Evolutionary conservation across 1,139 yeast species (phyloP), one percentile per base, ranked within the genome.

Genomic region (Ogataea hybrid): DNA sequence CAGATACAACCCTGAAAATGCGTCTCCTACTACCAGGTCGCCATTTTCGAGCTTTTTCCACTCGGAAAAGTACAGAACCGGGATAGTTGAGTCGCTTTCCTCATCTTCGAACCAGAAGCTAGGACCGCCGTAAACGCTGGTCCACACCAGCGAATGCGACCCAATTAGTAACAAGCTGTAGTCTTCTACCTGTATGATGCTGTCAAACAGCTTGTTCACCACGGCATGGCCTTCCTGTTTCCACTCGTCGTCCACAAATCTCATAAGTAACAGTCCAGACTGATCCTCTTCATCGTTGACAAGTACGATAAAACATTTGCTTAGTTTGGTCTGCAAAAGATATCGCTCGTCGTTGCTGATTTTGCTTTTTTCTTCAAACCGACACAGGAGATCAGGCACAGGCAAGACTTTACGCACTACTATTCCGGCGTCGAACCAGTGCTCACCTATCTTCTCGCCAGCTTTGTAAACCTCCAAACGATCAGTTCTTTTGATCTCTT

Each of bases 1-100:
- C 12, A 30, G 32, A 22, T 45, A 42, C 8, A 52, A 11, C 2
- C 58, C 56, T 8, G 39, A 34, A 32, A 53, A 52, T 3, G 52
- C 36, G 31, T 52, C 55, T 1, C 46, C 51, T 7, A 47, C 42
- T 5, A 53, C 8, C 10, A 36, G 35, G 9, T 35, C 39, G 22
- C 34, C 37, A 6, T 20, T 6, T 4, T 20, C 20, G 1, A 44
- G 21, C 12, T 31, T 34, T 9, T 28, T 37, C 7, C 37, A 44
- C 6, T 38, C 30, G 1, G 52, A 42, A 9, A 50, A 44, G 25
- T 48, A 47, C 20, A 18, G 20, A 14, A 47, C 25, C 0, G 46
- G 44, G 6, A 39, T 25, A 6, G 17, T 14, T 4, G 25, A 14
- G 22, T 32, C 15, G 8, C 16, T 32, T 4, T 34, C 35, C 2